phyloP scores from a whole-genome alignment of 2,329 filamentous ascomycete species.

The Talaromyces amestolkiae region DNA sequence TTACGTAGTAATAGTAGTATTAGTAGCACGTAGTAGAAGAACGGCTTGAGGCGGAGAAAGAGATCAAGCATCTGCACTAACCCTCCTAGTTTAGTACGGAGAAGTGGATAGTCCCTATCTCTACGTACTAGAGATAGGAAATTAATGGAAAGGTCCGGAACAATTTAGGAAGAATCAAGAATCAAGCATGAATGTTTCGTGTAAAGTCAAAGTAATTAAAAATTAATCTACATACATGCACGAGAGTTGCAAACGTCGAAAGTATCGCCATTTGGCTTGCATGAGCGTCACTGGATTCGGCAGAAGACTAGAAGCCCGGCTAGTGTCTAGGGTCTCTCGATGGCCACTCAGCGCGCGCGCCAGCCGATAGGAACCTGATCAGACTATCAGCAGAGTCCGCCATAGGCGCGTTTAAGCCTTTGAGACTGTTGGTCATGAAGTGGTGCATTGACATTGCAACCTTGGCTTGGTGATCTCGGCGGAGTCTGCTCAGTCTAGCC shows the following conservation, averaged over 20 bases:
- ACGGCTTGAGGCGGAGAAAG: conserved; percentile 1
- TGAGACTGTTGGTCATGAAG: neutral
- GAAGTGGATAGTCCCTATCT: conserved; percentile 1
- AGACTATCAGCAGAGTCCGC: conserved; percentile 1
- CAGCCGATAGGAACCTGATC: neutral
- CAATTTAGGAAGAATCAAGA: neutral
- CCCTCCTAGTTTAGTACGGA: neutral
- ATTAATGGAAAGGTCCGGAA: neutral
- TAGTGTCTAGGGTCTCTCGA: neutral
- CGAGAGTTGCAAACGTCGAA: neutral
- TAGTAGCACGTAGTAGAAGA: neutral
- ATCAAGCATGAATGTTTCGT: neutral
- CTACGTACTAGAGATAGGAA: neutral
- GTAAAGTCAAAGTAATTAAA: conserved; percentile 6
- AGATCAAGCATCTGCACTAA: conserved; percentile 1
- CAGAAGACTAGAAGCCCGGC: neutral
- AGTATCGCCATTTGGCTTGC: neutral
- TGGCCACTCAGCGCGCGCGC: conserved; percentile 1
- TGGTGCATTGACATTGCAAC: neutral
- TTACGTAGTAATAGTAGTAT: no score
- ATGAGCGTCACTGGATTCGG: neutral
- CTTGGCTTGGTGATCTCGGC: neutral
- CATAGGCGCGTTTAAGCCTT: neutral
- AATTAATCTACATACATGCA: neutral
- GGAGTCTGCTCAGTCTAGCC: neutral